Evolutionary conservation across 2,329 filamentous ascomycete species (phyloP).

Genomic region (Xylaria sp.): DNA sequence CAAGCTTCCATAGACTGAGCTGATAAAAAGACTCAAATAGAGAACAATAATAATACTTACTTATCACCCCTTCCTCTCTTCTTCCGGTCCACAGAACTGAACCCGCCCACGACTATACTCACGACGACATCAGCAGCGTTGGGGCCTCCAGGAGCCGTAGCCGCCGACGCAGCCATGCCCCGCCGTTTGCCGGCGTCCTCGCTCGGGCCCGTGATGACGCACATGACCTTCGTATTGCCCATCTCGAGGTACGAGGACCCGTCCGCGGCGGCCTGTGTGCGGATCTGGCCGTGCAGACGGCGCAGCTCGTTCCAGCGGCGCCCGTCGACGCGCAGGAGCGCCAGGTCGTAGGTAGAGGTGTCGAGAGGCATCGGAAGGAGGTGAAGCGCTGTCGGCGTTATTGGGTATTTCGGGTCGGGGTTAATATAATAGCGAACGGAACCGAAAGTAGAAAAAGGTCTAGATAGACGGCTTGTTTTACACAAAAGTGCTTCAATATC

Average conservation of each 20-base stretch:
- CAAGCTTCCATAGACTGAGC: background rate
- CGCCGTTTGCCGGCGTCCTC: slow-evolving; percentile 65
- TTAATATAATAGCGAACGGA: too few relatives aligned
- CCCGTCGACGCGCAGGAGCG: slow-evolving; percentile 83
- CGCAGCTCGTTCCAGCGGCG: slow-evolving; percentile 98
- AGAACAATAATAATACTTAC: slow-evolving; percentile 69
- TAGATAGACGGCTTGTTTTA: background rate
- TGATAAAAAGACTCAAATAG: too few relatives aligned
- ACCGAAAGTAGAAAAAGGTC: background rate
- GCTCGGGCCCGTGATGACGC: slow-evolving; percentile 85
- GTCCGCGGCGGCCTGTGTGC: slow-evolving; percentile 91
- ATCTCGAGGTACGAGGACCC: slow-evolving; percentile 95
- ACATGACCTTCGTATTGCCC: slow-evolving; percentile 97
- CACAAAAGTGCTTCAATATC: background rate
- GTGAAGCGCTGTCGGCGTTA: too few relatives aligned
- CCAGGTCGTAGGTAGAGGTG: slow-evolving; percentile 89
- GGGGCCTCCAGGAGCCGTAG: slow-evolving; percentile 28
- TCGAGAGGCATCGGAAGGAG: slow-evolving; percentile 82
- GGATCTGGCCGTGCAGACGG: slow-evolving; percentile 86
- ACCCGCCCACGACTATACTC: slow-evolving; percentile 86
- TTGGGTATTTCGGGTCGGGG: too few relatives aligned
- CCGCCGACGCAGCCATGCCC: slow-evolving; percentile 43
- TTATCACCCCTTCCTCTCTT: slow-evolving; percentile 80
- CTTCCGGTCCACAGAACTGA: slow-evolving; percentile 87
- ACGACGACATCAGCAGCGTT: slow-evolving; percentile 78